phyloP scores from a whole-genome alignment of 164 flowering plant genomes.

The Macadamia integrifolia region DNA sequence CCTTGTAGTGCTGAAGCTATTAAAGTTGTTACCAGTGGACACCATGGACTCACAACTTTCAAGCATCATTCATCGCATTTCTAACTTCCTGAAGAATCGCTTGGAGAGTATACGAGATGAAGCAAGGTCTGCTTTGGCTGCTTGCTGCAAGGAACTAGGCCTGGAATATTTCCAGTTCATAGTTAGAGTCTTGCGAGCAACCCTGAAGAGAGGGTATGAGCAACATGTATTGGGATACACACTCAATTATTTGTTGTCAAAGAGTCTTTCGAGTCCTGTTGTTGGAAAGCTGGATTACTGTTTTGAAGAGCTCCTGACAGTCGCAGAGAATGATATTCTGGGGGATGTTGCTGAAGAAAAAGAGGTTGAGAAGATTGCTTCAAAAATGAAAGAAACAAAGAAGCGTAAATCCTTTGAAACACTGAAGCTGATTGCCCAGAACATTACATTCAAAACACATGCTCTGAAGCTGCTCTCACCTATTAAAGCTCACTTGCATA shows the following conservation, averaged over 20 bases:
- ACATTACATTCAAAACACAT: slow-evolving; percentile 60
- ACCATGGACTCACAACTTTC: slow-evolving; percentile 73
- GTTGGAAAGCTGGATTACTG: slow-evolving; percentile 69
- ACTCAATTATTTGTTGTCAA: slow-evolving; percentile 60
- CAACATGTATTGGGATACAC: slow-evolving; percentile 87
- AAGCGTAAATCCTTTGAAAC: slow-evolving; percentile 75
- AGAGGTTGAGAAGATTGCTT: slow-evolving; percentile 94
- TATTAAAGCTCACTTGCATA: slow-evolving; percentile 47
- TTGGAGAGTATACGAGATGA: slow-evolving; percentile 81
- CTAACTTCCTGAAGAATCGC: slow-evolving; percentile 71
- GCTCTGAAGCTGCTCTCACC: slow-evolving; percentile 69
- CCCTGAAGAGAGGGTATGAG: slow-evolving; percentile 85
- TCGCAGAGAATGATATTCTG: slow-evolving; percentile 80
- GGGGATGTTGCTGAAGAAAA: slow-evolving; percentile 91
- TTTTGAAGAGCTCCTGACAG: slow-evolving; percentile 61
- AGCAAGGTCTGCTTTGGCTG: slow-evolving; percentile 84
- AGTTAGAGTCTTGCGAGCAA: slow-evolving; percentile 50
- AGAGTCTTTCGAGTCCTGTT: slow-evolving; percentile 29
- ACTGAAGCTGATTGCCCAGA: slow-evolving; percentile 62
- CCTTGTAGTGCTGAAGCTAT: slow-evolving; percentile 64
- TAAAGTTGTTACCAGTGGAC: slow-evolving; percentile 75
- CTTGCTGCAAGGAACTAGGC: slow-evolving; percentile 84
- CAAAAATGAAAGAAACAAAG: slow-evolving; percentile 93
- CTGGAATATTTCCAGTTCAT: slow-evolving; percentile 62
- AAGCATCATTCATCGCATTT: slow-evolving; percentile 63